A percentile compares a stretch with the other conserved stretches of the same genome.
These are phyloP conservation scores for Aspergillus sp. DNA, from an alignment of 2,329 filamentous ascomycete species.

Conservation along the genomic window DNA sequence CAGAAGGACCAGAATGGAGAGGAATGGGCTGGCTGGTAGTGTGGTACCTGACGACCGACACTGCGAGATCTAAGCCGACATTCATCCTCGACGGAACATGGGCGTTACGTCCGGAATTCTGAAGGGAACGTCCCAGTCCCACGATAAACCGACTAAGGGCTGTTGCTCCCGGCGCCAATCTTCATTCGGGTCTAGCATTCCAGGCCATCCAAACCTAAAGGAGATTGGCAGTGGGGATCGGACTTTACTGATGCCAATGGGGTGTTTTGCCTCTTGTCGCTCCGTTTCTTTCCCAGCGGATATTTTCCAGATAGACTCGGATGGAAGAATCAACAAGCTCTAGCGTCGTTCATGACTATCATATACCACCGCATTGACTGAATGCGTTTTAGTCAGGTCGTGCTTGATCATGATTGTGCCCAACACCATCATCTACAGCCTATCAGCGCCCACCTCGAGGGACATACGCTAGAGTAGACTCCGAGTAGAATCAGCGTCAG, in stretches of 20 bases:
- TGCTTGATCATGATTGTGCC: no score
- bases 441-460: not conserved
- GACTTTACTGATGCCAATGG: slow-evolving; percentile 9
- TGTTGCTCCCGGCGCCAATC: slow-evolving; percentile 10
- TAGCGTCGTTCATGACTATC: not conserved
- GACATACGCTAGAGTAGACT: not conserved
- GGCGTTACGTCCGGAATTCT: no score
- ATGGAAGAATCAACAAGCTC: not conserved
- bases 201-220: slow-evolving; percentile 19
- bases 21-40: no score
- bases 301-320: not conserved
- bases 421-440: no score
- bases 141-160: not conserved
- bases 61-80: no score
- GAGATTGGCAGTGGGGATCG: slow-evolving; percentile 6
- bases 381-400: no score
- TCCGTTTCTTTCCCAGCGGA: not conserved
- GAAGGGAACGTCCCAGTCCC: no score
- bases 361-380: no score
- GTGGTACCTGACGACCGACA: no score
- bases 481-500: not conserved
- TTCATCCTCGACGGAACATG: no score
- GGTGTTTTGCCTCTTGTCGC: not conserved
- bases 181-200: slow-evolving; percentile 20
- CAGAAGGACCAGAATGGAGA: no score